Evolutionary conservation across 2,329 filamentous ascomycete species (phyloP), one percentile per base, ranked within the genome.

Genomic region (Fusarium incarnatum): DNA sequence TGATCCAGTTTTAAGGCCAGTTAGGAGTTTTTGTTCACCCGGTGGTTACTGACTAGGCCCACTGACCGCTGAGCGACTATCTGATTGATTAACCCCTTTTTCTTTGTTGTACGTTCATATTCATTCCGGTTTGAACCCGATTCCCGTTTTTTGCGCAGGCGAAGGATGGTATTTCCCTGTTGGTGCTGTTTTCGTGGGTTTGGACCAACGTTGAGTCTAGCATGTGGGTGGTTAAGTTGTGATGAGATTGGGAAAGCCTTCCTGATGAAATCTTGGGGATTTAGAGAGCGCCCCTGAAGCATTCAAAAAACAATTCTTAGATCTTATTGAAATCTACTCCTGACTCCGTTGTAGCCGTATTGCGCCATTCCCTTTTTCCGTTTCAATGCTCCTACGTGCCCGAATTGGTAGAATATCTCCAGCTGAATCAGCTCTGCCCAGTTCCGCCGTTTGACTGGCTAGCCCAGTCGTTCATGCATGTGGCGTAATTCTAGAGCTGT

Each of bases 1-100:
- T 91, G 70, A 91, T 91, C 72, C 88, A 90, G 76, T 89, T 91
- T 71, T 91, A 85, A 77, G 30, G 55, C 41, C 13, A 37, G 46
- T 37, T 48, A 48, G 56, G 52, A 55, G 46, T 42, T 64, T 41
- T 25, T 37, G 32, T 53, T 59, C 54, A 25, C 41, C 46, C 37
- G 28, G 44, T 49, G 50, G 56, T 53, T 23, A 41, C 34, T 30
- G 41, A n/a, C 20, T 32, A 56, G 47, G 25, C 53, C 47, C 49
- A 28, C 32, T 53, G 58, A 48, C 55, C 60, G 57, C 45, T 42
- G 47, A 52, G 44, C 47, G 25, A 45, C 46, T 30, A 30, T 56
- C 44, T 56, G 46, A 44, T 66, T 71, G 64, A 68, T 61, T 48
- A 42, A 49, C 55, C 53, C 13, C 37, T 23, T 60, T 66, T 62